A percentile compares a stretch with the other conserved stretches of the same genome.
phyloP scores from a whole-genome alignment of 768 basidiomycete species.

The Lentinus tigrinus region DNA sequence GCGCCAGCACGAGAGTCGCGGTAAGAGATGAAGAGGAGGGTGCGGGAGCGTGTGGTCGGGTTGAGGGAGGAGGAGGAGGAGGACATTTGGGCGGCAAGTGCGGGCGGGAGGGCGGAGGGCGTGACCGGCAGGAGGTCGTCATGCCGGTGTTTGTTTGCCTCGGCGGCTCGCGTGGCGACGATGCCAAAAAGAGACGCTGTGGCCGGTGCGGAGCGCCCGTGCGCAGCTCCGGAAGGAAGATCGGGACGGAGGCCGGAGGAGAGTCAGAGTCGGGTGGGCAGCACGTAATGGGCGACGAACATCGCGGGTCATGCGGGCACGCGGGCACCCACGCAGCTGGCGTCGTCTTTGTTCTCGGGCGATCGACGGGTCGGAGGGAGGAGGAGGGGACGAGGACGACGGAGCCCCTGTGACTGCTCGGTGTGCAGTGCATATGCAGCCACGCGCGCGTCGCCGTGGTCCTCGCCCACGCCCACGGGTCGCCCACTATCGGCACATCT shows the following conservation, averaged over 20 bases:
- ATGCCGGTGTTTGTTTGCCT: conserved; percentile 13
- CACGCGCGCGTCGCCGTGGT: too few relatives aligned
- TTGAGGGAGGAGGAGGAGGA: conserved; percentile 33
- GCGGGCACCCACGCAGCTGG: not conserved
- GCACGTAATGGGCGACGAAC: not conserved
- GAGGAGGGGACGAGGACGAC: too few relatives aligned
- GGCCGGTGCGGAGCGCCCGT: conserved; percentile 12
- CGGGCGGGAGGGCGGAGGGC: conserved; percentile 18
- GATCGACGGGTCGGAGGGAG: conserved; percentile 9
- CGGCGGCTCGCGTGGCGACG: not conserved
- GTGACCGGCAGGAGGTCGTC: conserved; percentile 8
- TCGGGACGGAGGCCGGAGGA: conserved; percentile 8
- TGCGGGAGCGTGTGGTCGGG: conserved; percentile 78
- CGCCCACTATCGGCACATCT: conserved; percentile 8
- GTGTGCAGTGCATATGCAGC: too few relatives aligned
- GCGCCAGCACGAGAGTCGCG: conserved; percentile 70
- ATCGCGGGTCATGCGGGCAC: not conserved
- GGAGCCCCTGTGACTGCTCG: conserved; percentile 11
- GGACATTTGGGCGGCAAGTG: conserved; percentile 29
- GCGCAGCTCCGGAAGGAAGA: not conserved
- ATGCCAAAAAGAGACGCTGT: not conserved
- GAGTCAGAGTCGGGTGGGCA: not conserved
- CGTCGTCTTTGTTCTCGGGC: conserved; percentile 9
- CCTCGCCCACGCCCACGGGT: not conserved
- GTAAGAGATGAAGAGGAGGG: conserved; percentile 91